phyloP scores from a whole-genome alignment of 2,329 filamentous ascomycete species.

The Microcyclospora pomicola region DNA sequence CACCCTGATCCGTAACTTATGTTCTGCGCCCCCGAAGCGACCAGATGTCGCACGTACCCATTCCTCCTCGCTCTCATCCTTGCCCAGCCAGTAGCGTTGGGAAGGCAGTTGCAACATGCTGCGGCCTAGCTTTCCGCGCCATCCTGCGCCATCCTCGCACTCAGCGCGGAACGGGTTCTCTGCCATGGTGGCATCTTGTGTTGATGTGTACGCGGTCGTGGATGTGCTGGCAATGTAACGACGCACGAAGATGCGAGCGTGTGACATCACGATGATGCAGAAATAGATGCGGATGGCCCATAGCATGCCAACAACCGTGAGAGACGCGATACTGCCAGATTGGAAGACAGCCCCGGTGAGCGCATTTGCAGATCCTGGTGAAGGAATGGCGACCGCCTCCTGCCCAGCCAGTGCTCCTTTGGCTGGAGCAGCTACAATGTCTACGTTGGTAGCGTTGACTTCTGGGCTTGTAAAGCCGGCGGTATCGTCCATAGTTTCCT shows the following conservation, averaged over 20 bases:
- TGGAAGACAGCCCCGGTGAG: conserved; percentile 53
- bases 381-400: conserved; percentile 37
- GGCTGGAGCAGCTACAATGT: conserved; percentile 37
- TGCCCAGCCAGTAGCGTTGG: conserved; percentile 66
- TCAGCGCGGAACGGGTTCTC: conserved; percentile 57
- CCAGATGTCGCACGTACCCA: conserved; percentile 54
- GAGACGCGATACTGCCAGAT: conserved; percentile 57
- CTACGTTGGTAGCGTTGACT: conserved; percentile 42
- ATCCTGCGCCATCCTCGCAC: conserved; percentile 63
- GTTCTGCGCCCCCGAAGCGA: conserved; percentile 37
- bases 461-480: conserved; percentile 52
- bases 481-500: conserved; percentile 45
- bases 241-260: conserved; percentile 62
- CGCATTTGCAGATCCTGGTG: conserved; percentile 12
- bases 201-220: conserved; percentile 24
- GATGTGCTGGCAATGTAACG: conserved; percentile 43
- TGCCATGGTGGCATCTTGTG: conserved; percentile 32
- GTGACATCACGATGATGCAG: conserved; percentile 68
- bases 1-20: conserved; percentile 23
- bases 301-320: conserved; percentile 59
- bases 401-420: conserved; percentile 35
- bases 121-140: conserved; percentile 65
- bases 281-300: conserved; percentile 73
- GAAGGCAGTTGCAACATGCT: conserved; percentile 57
- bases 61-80: conserved; percentile 44